These are phyloP conservation scores for Spatholobus suberectus DNA, from an alignment of 306 rosid species.

Conservation along the genomic window DNA sequence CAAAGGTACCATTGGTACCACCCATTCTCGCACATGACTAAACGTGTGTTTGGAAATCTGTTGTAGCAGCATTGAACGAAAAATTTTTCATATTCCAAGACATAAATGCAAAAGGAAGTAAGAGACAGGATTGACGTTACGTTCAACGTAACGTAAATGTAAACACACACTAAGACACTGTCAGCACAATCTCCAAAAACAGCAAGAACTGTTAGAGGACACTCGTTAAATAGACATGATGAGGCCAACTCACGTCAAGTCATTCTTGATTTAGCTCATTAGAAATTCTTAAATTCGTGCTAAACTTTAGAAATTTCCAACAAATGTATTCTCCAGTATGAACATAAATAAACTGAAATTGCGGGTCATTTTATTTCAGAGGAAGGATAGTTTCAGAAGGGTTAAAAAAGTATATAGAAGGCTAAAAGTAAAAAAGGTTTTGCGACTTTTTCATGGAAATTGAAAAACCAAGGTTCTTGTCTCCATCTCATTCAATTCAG, in stretches of 20 bases:
- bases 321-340: not conserved
- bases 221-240: not conserved
- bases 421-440: slow-evolving; percentile 2
- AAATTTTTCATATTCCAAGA: too few species aligned
- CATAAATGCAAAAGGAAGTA: too few species aligned
- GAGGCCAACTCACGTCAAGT: not conserved
- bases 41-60: too few species aligned
- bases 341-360: not conserved
- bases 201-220: too few species aligned
- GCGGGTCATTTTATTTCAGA: not conserved
- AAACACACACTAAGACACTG: too few species aligned
- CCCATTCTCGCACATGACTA: too few species aligned
- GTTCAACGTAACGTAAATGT: too few species aligned
- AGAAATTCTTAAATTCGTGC: not conserved
- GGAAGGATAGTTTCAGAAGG: not conserved
- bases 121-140: too few species aligned
- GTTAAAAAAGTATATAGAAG: not conserved
- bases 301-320: not conserved
- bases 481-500: not conserved
- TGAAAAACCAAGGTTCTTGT: not conserved
- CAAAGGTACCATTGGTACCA: too few species aligned
- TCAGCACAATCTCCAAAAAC: too few species aligned
- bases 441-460: not conserved
- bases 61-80: too few species aligned
- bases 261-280: too few species aligned